A percentile compares a stretch with the other conserved stretches of the same genome.
phyloP scores from a whole-genome alignment of 345 rosid genomes.

The Gossypium sturtianum region DNA sequence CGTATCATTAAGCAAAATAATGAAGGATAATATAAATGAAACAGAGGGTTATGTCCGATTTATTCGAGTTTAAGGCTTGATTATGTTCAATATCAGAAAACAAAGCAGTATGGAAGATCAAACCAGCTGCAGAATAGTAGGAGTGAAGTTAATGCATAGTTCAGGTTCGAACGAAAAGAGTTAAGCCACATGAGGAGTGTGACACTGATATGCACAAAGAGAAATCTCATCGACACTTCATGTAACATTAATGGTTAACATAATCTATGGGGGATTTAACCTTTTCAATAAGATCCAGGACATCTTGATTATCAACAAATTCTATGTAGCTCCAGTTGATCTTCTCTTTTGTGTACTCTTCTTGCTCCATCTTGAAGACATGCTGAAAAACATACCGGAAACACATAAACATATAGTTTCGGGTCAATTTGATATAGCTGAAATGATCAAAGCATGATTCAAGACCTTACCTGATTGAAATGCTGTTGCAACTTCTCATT shows the following conservation, averaged over 20 bases:
- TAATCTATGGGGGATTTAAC: conserved; percentile 24
- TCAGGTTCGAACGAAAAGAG: too few species aligned
- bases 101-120: background rate
- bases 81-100: background rate
- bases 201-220: background rate
- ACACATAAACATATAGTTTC: conserved; percentile 9
- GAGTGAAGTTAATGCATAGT: background rate
- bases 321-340: conserved; percentile 97
- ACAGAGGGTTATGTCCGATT: background rate
- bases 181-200: too few species aligned
- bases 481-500: conserved; percentile 97
- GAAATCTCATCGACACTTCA: background rate
- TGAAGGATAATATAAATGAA: background rate
- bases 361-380: conserved; percentile 98
- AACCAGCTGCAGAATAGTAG: too few species aligned
- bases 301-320: conserved; percentile 96
- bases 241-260: background rate
- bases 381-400: conserved; percentile 49
- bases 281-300: conserved; percentile 90
- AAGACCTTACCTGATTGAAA: conserved; percentile 72
- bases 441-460: conserved; percentile 10
- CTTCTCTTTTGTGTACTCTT: conserved; percentile 91
- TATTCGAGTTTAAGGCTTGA: background rate
- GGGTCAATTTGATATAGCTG: background rate
- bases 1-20: background rate